phyloP scores from a whole-genome alignment of 1,284 basidiomycete species.

The Bondarzewia mesenterica region DNA sequence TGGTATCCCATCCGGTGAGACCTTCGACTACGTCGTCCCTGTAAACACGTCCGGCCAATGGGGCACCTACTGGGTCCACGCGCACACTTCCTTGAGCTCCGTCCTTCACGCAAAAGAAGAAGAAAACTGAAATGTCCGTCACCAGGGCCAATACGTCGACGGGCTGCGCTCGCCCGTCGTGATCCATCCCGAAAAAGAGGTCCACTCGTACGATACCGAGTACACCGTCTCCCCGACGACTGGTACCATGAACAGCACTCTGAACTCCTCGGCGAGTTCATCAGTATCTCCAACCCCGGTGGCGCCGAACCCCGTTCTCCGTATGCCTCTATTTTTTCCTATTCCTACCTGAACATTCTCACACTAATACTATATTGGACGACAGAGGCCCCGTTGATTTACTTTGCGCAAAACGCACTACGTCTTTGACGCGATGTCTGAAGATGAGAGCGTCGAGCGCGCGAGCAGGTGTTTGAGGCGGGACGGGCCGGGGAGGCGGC shows the following conservation, averaged over 20 bases:
- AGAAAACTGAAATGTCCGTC: too few relatives aligned
- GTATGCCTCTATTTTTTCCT: constrained; percentile 29
- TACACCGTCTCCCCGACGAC: constrained; percentile 68
- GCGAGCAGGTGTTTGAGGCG: neutral
- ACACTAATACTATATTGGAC: neutral
- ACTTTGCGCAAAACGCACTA: constrained; percentile 67
- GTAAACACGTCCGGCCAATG: constrained; percentile 63
- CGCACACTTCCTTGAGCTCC: constrained; percentile 46
- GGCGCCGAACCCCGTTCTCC: constrained; percentile 85
- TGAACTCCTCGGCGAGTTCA: constrained; percentile 60
- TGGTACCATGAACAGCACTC: constrained; percentile 70
- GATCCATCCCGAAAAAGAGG: constrained; percentile 59
- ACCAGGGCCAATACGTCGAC: constrained; percentile 85
- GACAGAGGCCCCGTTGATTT: constrained; percentile 75
- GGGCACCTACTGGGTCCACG: constrained; percentile 90
- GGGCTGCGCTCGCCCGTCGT: constrained; percentile 76
- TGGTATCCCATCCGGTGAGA: constrained; percentile 72
- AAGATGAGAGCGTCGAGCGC: neutral
- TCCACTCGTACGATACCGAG: constrained; percentile 82
- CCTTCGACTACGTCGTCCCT: constrained; percentile 78
- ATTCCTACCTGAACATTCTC: neutral
- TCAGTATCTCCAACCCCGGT: constrained; percentile 69
- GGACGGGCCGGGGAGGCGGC: neutral
- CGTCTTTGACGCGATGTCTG: constrained; percentile 18
- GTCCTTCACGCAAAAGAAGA: neutral